Percentiles rank a stretch among this genome's conserved stretches.
phyloP scores from a whole-genome alignment of 352 stramenopile species.

The Phytophthora fragariaefolia region DNA sequence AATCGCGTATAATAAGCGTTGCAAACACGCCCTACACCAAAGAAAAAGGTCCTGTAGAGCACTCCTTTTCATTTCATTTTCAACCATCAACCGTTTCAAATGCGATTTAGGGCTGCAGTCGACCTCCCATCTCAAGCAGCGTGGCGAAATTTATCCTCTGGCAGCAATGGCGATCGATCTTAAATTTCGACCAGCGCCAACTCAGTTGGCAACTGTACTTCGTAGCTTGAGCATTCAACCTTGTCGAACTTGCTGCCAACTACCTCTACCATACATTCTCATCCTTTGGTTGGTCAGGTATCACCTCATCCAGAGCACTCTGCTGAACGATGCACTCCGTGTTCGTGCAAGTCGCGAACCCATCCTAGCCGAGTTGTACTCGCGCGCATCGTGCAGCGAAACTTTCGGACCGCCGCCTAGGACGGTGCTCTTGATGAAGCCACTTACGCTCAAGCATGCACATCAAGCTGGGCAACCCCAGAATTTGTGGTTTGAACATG shows the following conservation, averaged over 20 bases:
- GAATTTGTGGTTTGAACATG: constrained; percentile 9
- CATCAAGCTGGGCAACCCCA: constrained; percentile 21
- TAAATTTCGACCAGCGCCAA: neutral
- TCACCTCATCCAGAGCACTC: constrained; percentile 19
- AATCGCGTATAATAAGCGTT: constrained; percentile 14
- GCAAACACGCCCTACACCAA: constrained; percentile 12
- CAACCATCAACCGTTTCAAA: constrained; percentile 2
- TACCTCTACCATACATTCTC: constrained; percentile 5
- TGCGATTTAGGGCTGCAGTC: neutral
- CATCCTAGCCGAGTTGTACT: constrained; percentile 28
- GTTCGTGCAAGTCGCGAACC: constrained; percentile 32
- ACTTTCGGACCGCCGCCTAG: constrained; percentile 16
- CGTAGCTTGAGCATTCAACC: neutral
- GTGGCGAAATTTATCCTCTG: neutral
- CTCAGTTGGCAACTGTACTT: no score
- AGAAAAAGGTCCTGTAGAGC: constrained; percentile 1
- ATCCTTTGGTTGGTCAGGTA: constrained; percentile 29
- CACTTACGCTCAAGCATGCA: constrained; percentile 16
- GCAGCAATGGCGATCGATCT: constrained; percentile 1
- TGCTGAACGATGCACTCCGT: constrained; percentile 15
- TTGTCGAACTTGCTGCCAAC: no score
- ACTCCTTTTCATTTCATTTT: constrained; percentile 3
- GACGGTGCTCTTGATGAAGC: neutral
- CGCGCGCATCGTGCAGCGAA: constrained; percentile 36
- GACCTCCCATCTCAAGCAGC: neutral